Base-by-base conservation (phyloP, 2,329 filamentous ascomycete species). In the Massarina eburnea region DNA sequence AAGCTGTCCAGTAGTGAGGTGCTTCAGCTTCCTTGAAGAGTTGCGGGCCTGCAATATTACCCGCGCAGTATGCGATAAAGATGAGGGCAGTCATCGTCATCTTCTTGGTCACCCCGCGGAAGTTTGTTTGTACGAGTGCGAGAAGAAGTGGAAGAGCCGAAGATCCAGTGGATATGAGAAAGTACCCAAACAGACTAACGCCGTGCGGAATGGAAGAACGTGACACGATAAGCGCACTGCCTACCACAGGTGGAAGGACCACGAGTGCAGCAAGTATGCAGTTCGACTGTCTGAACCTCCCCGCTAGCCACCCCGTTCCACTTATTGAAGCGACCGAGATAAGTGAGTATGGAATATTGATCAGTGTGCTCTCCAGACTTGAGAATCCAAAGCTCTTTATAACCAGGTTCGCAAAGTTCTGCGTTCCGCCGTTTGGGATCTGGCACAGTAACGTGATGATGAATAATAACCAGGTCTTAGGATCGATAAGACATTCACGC, bases 331-430 rank as follows among this genome's bases (percentile, higher is more conserved):
- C 43, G 14, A 49, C 54, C 7, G 58, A 21, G 30, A 61, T 57
- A 29, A 58, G 39, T 15, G 49, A 54, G 8, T 48, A 39, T 2
- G 57, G 55, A 15, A 61, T 54, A 33, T 45, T 41, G 39, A 61
- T 48, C 4, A 64, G 56, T 0, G 68, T 71, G 8, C 68, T 70
- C 27, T 71, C 66, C 35, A 65, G 59, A 32, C 54, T 68, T 10
- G 51, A 67, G 47, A 75, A 76, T 3, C 73, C 73, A 39, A 76
- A 75, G 0, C 70, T 73, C 20, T 73, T 74, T 50, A 76, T 72
- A 35, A 76, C 72, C 0, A 77, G 58, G 36, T 55, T 57, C 7
- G 47, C 49, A 34, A 58, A 58, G 17, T 53, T 53, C 21, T 54
- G 49, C 4, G 53, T 55, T 8, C 53, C 55, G 26, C 51, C 50